These are phyloP conservation scores for Dendrocalamus latiflorus DNA, from an alignment of 202 grass and related monocot genomes.

Conservation along the genomic window DNA sequence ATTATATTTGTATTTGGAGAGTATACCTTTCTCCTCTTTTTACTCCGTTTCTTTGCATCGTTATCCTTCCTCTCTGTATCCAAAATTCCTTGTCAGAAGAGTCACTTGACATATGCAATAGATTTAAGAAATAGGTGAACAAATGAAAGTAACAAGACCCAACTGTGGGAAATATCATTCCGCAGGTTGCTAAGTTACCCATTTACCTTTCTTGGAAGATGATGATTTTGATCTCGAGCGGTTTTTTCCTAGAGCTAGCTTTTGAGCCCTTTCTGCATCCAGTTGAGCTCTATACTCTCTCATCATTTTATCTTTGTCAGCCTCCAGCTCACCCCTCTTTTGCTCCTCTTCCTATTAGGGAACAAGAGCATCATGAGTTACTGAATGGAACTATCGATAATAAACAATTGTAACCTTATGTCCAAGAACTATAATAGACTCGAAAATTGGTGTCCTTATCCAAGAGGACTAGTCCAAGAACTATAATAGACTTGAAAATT, in stretches of 20 bases:
- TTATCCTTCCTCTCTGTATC: constrained; percentile 85
- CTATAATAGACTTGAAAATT: background rate
- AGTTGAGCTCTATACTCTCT: constrained; percentile 99
- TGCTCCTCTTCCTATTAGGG: constrained; percentile 80
- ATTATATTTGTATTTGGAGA: background rate
- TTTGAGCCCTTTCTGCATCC: constrained; percentile 91
- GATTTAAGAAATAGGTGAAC: background rate
- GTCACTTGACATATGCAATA: constrained; percentile 11
- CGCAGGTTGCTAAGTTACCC: background rate
- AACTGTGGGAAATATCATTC: constrained; percentile 1
- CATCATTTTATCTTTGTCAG: constrained; percentile 99
- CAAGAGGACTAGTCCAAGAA: background rate
- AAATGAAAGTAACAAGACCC: background rate
- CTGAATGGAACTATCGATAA: background rate
- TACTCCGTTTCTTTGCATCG: constrained; percentile 72
- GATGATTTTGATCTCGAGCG: constrained; percentile 46
- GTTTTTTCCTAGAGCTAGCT: constrained; percentile 68
- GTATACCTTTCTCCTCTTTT: constrained; percentile 85
- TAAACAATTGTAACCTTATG: background rate
- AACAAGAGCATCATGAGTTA: background rate
- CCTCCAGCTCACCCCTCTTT: constrained; percentile 90
- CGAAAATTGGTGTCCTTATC: background rate
- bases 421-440: background rate
- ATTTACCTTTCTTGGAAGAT: constrained; percentile 70
- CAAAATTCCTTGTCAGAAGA: constrained; percentile 33